A percentile compares a stretch with the other conserved stretches of the same genome.
Evolutionary conservation across 2,329 filamentous ascomycete genomes (phyloP).

Genomic region (Fusarium kyushuense): DNA sequence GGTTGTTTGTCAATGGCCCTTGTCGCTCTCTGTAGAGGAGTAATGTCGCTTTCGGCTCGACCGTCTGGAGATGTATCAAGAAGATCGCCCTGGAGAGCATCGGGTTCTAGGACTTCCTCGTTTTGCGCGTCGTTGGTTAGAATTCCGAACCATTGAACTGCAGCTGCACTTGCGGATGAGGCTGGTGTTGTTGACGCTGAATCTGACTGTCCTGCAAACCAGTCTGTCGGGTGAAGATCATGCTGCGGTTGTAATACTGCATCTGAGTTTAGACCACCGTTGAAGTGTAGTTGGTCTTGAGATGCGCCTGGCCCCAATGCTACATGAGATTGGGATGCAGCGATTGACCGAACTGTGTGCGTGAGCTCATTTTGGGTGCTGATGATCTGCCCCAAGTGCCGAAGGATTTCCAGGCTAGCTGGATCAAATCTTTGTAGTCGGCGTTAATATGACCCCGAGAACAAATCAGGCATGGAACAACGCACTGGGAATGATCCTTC

Average conservation of each 20-base stretch:
- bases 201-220: conserved; percentile 21
- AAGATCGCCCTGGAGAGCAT: conserved; percentile 13
- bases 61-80: conserved; percentile 13
- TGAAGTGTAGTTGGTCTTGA: not conserved
- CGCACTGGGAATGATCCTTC: conserved; percentile 48
- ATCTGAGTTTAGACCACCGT: conserved; percentile 2
- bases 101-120: conserved; percentile 1
- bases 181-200: conserved; percentile 41
- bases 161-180: conserved; percentile 42
- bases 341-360: conserved; percentile 29
- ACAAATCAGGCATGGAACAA: not conserved
- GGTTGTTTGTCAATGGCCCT: conserved; percentile 40
- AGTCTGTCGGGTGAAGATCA: conserved; percentile 4
- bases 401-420: conserved; percentile 53
- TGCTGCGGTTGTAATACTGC: conserved; percentile 6
- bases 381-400: conserved; percentile 42
- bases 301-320: not conserved
- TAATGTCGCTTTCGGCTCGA: conserved; percentile 18
- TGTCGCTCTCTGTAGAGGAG: conserved; percentile 34
- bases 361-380: conserved; percentile 40
- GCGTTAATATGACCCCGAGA: not conserved
- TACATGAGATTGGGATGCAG: conserved; percentile 1
- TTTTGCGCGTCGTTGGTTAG: conserved; percentile 35
- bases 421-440: conserved; percentile 49
- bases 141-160: conserved; percentile 46